Evolutionary conservation across 2,329 filamentous ascomycete species (phyloP).

Genomic region (Fusarium sp.): DNA sequence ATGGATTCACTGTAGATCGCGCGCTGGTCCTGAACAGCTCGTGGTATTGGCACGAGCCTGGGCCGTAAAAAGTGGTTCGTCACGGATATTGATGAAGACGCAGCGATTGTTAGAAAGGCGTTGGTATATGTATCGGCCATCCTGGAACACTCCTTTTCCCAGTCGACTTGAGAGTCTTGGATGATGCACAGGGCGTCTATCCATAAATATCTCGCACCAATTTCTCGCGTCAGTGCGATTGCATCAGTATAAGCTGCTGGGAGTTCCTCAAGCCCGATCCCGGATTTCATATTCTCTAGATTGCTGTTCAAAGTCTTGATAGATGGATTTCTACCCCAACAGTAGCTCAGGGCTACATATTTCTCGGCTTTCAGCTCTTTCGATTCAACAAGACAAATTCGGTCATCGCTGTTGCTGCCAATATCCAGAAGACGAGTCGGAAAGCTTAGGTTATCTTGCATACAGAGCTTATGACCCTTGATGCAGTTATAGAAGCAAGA

Average conservation of each 20-base stretch:
- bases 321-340: slow-evolving; percentile 23
- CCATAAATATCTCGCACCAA: slow-evolving; percentile 32
- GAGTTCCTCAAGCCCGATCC: slow-evolving; percentile 4
- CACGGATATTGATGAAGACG: slow-evolving; percentile 30
- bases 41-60: neutral
- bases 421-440: slow-evolving; percentile 35
- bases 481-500: slow-evolving; percentile 21
- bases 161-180: slow-evolving; percentile 27
- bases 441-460: neutral
- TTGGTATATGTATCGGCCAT: slow-evolving; percentile 37
- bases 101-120: slow-evolving; percentile 34
- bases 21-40: neutral
- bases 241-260: slow-evolving; percentile 31
- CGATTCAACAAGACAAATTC: slow-evolving; percentile 13
- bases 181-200: slow-evolving; percentile 40
- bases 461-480: slow-evolving; percentile 13
- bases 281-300: slow-evolving; percentile 14
- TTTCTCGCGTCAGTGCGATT: slow-evolving; percentile 1
- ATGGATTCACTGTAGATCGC: neutral
- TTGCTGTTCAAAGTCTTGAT: slow-evolving; percentile 15
- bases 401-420: neutral
- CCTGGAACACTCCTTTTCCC: slow-evolving; percentile 32
- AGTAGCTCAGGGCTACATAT: slow-evolving; percentile 41
- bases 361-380: neutral
- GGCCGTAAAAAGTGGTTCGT: slow-evolving; percentile 21